Evolutionary conservation across 2,329 filamentous ascomycete species (phyloP), one percentile per base, ranked within the genome.

Genomic region (Ophiocordyceps robertsii): DNA sequence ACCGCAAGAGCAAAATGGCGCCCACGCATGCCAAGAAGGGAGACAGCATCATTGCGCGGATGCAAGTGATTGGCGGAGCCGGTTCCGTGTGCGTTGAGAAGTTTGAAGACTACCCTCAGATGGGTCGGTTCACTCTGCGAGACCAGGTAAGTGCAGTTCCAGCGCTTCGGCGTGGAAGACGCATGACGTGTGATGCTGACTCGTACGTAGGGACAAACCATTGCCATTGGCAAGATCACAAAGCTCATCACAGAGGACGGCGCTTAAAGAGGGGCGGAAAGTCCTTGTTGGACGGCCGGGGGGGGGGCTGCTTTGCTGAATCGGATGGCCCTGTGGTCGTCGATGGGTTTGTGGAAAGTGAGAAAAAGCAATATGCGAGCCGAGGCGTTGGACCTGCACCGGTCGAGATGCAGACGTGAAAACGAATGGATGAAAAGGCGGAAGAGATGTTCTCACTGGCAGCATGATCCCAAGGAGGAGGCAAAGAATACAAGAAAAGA

Each of bases 211-310:
- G 92, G 92, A 55, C 90, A 96, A 84, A 98, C 92, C 0, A 95
- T 98, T 69, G 92, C 92, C 44, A 98, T 98, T 68, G 92, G 92
- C 58, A 98, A 98, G 77, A 93, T 98, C 62, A 95, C 87, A 46
- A 95, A 89, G 74, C 75, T 98, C 49, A 71, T 78, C 54, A 66
- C 58, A 8, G 62, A 67, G 3, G 44, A 46, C 14, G 17, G 17
- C 32, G 41, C 37, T 27, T 46, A 39, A 39, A 6, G 24, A 27
- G 24, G 24, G 9, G 24, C 24, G 24, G 7, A 24, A 24, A 24
- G 2, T 7, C 2, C 3, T 9, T 27, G 24, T 9, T 6, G 24
- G 24, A 9, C 24, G 24, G 24, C 3, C 19, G 19, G 24, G 6
- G 3, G 9, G 24, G 24, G 24, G 24, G 24, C 24, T 27, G 24